Percentiles rank a stretch among this genome's conserved stretches.
Conservation (phyloP, 441 rosid species). For the Bocquillonia castaneifolia region DNA sequence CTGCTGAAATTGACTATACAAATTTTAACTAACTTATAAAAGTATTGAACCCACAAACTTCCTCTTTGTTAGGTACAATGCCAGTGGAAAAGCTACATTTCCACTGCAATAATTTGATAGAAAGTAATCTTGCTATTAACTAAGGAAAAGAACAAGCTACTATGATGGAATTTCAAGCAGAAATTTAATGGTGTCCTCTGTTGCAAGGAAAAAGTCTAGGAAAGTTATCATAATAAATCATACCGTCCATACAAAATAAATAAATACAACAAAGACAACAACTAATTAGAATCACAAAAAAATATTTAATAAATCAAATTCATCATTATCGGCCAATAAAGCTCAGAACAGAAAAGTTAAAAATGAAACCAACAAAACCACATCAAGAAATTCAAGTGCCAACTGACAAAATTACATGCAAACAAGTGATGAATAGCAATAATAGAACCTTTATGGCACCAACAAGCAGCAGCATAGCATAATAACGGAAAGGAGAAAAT, state of each 20-base stretch:
- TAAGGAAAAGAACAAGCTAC: too few relatives aligned
- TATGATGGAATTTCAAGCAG: too few relatives aligned
- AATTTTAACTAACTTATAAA: constrained; percentile 7
- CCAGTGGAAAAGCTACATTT: too few relatives aligned
- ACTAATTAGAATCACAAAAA: background rate
- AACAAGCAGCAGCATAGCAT: too few relatives aligned
- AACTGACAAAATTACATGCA: background rate
- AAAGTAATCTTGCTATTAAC: too few relatives aligned
- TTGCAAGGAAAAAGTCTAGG: too few relatives aligned
- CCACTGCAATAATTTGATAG: too few relatives aligned
- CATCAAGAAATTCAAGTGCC: background rate
- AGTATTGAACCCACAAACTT: background rate
- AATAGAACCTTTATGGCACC: too few relatives aligned
- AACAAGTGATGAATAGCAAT: background rate
- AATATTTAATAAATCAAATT: background rate
- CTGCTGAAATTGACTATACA: background rate
- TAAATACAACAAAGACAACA: background rate
- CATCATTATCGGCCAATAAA: background rate
- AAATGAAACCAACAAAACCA: background rate
- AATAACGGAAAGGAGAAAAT: constrained; percentile 10
- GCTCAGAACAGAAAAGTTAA: background rate
- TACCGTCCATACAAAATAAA: too few relatives aligned
- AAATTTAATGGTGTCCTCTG: too few relatives aligned
- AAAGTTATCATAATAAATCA: too few relatives aligned
- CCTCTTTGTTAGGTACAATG: too few relatives aligned